Evolutionary conservation across 2,329 filamentous ascomycete species (phyloP).

Genomic region (Plectosphaerella sp.): DNA sequence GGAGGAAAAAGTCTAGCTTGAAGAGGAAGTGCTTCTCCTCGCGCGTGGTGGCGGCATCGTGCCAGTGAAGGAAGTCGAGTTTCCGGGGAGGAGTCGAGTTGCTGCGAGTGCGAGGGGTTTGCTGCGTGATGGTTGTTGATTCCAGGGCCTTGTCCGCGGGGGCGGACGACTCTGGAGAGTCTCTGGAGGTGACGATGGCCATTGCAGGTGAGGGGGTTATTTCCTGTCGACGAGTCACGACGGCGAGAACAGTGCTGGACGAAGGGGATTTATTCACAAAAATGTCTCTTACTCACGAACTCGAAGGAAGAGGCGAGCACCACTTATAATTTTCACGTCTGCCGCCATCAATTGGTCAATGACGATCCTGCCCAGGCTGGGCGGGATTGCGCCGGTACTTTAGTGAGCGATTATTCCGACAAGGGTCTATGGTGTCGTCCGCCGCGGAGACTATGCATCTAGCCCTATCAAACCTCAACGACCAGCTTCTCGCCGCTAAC

Average conservation of each 20-base stretch:
- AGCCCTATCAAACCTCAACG: not conserved
- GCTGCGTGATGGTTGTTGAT: not conserved
- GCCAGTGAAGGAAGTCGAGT: conserved; percentile 26
- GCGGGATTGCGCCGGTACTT: no score
- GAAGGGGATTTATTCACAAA: no score
- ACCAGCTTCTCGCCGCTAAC: conserved; percentile 39
- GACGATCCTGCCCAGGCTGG: no score
- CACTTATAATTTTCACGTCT: not conserved
- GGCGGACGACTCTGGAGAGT: no score
- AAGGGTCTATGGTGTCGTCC: no score
- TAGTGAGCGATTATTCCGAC: no score
- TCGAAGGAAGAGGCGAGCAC: not conserved
- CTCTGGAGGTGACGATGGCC: no score
- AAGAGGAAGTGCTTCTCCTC: conserved; percentile 40
- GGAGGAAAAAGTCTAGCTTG: conserved; percentile 45
- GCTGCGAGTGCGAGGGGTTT: no score
- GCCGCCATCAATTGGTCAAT: not conserved
- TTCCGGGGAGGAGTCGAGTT: not conserved
- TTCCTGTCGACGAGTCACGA: no score
- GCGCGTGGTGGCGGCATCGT: conserved; percentile 31
- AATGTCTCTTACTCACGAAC: not conserved
- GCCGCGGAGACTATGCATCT: no score
- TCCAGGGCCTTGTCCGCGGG: not conserved
- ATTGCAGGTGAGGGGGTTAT: no score
- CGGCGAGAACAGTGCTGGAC: no score